phyloP scores from a whole-genome alignment of 1,284 basidiomycete species.

The Apiotrichum akiyoshidainum region DNA sequence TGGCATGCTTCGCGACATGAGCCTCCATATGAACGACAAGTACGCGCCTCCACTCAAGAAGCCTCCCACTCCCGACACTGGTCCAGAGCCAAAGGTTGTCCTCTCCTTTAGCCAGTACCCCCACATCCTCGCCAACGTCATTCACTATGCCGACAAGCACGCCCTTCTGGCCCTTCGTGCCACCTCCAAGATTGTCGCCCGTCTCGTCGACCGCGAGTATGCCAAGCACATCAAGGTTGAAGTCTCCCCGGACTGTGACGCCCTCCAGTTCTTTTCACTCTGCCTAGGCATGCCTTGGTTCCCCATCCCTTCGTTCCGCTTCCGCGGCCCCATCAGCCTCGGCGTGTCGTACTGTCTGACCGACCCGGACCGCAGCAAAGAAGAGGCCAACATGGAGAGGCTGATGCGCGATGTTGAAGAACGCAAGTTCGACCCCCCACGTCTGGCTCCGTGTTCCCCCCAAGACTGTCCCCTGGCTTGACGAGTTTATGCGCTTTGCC shows the following conservation, averaged over 20 bases:
- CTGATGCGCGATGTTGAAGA: too few relatives aligned
- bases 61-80: background rate
- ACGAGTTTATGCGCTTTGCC: background rate
- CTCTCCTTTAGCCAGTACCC: background rate
- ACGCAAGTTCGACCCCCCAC: background rate
- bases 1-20: too few relatives aligned
- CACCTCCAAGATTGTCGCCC: background rate
- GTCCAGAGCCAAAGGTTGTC: background rate
- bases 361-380: background rate
- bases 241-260: background rate
- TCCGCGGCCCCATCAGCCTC: background rate
- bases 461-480: background rate
- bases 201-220: background rate
- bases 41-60: background rate
- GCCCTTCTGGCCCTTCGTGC: background rate
- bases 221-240: background rate
- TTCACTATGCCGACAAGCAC: background rate
- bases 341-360: background rate
- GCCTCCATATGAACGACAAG: background rate
- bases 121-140: background rate
- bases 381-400: too few relatives aligned
- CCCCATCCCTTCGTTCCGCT: background rate
- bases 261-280: background rate
- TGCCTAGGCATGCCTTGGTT: too few relatives aligned
- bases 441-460: background rate